These are phyloP conservation scores for Jaltomata sinuosa DNA, from an alignment of 257 asterid species.

Conservation along the genomic window DNA sequence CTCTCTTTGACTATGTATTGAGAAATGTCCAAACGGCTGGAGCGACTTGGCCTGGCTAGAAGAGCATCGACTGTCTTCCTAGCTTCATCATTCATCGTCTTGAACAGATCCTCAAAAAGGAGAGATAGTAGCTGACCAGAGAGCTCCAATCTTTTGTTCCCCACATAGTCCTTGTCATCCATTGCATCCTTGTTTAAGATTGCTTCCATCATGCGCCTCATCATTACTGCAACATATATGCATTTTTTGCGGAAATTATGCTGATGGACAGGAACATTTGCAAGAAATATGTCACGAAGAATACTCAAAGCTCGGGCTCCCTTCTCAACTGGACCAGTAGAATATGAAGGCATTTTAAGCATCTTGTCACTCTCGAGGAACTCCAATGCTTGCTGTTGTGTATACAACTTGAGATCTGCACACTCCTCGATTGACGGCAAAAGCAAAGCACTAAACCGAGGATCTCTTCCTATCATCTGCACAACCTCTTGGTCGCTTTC, in stretches of 20 bases:
- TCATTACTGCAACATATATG: conserved; percentile 88
- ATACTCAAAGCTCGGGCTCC: conserved; percentile 60
- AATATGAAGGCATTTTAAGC: conserved; percentile 37
- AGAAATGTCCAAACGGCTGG: conserved; percentile 53
- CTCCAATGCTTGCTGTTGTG: conserved; percentile 68
- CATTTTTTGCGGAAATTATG: conserved; percentile 84
- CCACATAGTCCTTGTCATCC: conserved; percentile 99
- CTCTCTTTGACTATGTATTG: conserved; percentile 33
- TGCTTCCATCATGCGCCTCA: conserved; percentile 97
- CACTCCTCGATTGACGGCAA: conserved; percentile 97
- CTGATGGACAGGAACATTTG: conserved; percentile 63
- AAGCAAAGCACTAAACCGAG: conserved; percentile 72
- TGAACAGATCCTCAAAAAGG: conserved; percentile 95
- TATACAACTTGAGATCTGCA: conserved; percentile 46
- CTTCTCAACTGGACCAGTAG: conserved; percentile 26
- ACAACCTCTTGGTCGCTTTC: conserved; percentile 97
- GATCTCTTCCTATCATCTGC: conserved; percentile 98
- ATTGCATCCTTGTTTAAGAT: conserved; percentile 86
- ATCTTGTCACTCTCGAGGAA: conserved; percentile 45
- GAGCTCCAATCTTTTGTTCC: conserved; percentile 91
- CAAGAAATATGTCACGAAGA: conserved; percentile 62
- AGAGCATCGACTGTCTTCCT: conserved; percentile 23
- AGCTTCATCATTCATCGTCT: conserved; percentile 71
- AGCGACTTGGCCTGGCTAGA: conserved; percentile 32
- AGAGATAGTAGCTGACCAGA: conserved; percentile 82